Base-by-base conservation (phyloP, 768 basidiomycete genomes). In the Pilatotrama ljubarskyi region DNA sequence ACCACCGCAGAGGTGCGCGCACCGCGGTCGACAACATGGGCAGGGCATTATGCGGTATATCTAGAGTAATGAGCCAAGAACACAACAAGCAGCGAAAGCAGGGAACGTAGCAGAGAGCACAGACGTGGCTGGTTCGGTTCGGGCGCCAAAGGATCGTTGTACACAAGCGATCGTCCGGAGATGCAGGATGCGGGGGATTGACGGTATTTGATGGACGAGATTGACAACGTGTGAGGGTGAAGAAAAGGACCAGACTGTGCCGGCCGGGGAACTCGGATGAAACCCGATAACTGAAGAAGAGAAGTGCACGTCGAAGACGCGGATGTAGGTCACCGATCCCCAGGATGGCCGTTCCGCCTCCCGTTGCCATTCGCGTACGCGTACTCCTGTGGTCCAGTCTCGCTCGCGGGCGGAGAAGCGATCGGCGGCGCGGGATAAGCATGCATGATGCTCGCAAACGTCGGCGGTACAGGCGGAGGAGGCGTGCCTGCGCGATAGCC, bases 381-480 rank as follows among this genome's bases (percentile, higher is more conserved):
- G 2, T 73, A 73, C 51, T 72, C 68, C 29, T 70, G 69, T 8
- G 73, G 67, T 38, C 69, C 70, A 6, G 70, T 67, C 17, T 72
- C 70, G 50, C 65, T 71, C 15, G 70, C 70, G 29, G 66, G 66
- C 7, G 71, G 66, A 11, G 68, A 62, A 17, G 65, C 62, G 36
- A 54, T 62, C 13, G 73, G 69, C 29, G 72, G 70, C 0, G 75
- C 69, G 9, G 84, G 79, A 69, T 86, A 87, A n/a, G 86, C 85
- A 64, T 85, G 83, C 85, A 89, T 84, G 63, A 89, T 86, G 59
- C 81, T 84, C 35, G 85, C 88, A 68, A 88, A 82, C 53, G 85
- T 81, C 25, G 84, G 75, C 2, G 84, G 80, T 9, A 81, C 74
- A 0, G 76, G 64, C 20, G 70, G 72, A 22, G 73, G 65, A 32